Percentiles rank a stretch among this genome's conserved stretches.
Evolutionary conservation across 2,329 filamentous ascomycete genomes (phyloP).

Genomic region (Pseudogymnoascus pannorum): DNA sequence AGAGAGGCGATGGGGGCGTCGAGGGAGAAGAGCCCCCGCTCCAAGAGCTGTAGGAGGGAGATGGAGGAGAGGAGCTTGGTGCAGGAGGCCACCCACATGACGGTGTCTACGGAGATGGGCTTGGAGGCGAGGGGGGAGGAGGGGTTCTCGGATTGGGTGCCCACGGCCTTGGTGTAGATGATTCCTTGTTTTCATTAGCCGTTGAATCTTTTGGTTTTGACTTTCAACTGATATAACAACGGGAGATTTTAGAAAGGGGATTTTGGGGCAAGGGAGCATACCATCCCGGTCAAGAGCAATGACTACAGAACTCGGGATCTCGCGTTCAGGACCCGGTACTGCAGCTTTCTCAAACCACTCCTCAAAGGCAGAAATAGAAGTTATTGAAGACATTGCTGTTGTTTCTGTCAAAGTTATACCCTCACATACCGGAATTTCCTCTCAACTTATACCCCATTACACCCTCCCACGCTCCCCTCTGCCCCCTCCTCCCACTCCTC

Average conservation of each 20-base stretch:
- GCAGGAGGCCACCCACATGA: not conserved
- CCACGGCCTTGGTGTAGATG: not conserved
- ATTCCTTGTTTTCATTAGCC: too few species aligned
- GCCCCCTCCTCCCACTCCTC: too few species aligned
- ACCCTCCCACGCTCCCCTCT: too few species aligned
- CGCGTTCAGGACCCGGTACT: not conserved
- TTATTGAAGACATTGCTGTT: not conserved
- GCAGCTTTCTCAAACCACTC: not conserved
- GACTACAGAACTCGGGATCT: not conserved
- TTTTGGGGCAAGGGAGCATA: not conserved
- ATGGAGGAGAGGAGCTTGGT: not conserved
- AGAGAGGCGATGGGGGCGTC: constrained; percentile 65
- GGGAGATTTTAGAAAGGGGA: not conserved
- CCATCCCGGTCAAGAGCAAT: not conserved
- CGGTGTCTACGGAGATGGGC: not conserved
- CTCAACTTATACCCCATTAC: too few species aligned
- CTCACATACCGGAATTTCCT: too few species aligned
- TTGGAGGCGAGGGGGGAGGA: not conserved
- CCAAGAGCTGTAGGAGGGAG: not conserved
- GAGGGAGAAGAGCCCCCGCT: not conserved
- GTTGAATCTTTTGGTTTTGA: too few species aligned
- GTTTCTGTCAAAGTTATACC: too few species aligned
- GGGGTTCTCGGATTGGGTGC: not conserved
- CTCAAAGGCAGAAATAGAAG: not conserved
- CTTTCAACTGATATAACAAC: not conserved